Base-by-base conservation (phyloP, 805 yeast species). In the Metschnikowia colocasiae region DNA sequence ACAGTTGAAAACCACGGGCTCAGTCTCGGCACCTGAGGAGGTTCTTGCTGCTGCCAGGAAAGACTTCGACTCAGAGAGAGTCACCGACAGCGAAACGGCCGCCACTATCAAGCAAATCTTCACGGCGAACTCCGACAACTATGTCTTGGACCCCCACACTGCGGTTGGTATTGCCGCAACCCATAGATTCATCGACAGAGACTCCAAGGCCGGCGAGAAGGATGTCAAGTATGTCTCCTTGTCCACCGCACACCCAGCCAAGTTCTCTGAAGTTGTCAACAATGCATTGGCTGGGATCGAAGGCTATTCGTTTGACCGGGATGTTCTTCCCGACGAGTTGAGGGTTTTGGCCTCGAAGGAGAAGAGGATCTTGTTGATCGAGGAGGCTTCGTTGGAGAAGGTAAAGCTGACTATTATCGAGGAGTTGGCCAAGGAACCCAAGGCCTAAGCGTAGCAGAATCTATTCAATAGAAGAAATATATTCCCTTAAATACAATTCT, bases 161-260 rank as follows among this genome's bases (percentile, higher is more conserved):
- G 90, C 99, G 32, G 96, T 94, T 46, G 99, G 98, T 62, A 85
- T 94, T 39, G 79, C 85, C 50, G 85, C 95, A 18, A 73, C 94
- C 34, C 76, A 84, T 55, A 76, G 83, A 56, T 75, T 79, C 60
- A 78, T 85, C 45, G 74, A 72, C 13, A 61, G 67, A 43, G 81
- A 77, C 52, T 60, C 64, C 25, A 76, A 72, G 38, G 62, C 65
- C 22, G 67, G 69, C 32, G 59, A 52, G 8, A 49, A 65, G 19
- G 62, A 71, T 25, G 67, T 75, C 33, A 73, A 79, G 47, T 78
- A 78, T 62, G 76, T 94, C 38, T 86, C 96, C 4, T 79, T 94
- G 49, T 86, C 97, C 9, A 94, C 99, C 40, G 99, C 99, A 7
- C 99, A 94, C 65, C 99, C 99, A 36, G 99, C 99, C 51, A 94